Evolutionary conservation across 352 stramenopile genomes (phyloP), one percentile per base, ranked within the genome.

Genomic region (Elongisporangium anandrum): DNA sequence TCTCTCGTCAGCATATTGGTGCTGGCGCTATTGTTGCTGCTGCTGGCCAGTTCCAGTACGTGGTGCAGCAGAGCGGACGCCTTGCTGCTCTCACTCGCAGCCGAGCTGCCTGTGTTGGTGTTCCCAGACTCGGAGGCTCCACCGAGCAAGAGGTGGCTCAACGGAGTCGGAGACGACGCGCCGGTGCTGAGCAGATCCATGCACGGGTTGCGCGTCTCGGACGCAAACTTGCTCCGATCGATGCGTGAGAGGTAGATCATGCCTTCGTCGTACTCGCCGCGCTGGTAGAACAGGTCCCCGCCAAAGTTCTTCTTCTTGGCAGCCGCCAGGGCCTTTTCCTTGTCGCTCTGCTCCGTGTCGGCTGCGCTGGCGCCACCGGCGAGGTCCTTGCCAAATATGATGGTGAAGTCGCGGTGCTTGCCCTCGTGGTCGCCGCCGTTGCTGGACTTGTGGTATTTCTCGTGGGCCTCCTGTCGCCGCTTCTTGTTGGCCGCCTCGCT

Each of bases 201-300:
- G 21, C 79, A 78, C 4, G 79, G 79, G 53, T 91, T 79, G 53
- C 75, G 68, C 26, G 64, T 68, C 55, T 91, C 81, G 22, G 65
- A 79, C 34, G 65, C 68, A 55, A 91, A 91, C 22, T 79, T 79
- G 39, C 69, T 77, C 61, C 74, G 81, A 65, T 92, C 79, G 57
- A 95, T 88, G 38, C 85, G 81, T 26, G 84, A 93, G 17, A 95
- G 64, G 54, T 95, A 95, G 59, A 95, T 92, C 53, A 93, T 74
- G 15, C 85, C 85, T 72, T 95, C 84, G 59, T 93, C 77, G 61
- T 93, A 95, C 47, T 87, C 77, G 0, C 85, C 85, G n/a, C 84
- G 78, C 62, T 89, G 81, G 63, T 93, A 95, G 61, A 94, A 94
- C 39, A 94, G 63, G 59, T 94, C 85, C 4, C 83, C 85, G 41